Base-by-base conservation (phyloP, 495 filamentous ascomycete species). In the Daldinia caldariorum region DNA sequence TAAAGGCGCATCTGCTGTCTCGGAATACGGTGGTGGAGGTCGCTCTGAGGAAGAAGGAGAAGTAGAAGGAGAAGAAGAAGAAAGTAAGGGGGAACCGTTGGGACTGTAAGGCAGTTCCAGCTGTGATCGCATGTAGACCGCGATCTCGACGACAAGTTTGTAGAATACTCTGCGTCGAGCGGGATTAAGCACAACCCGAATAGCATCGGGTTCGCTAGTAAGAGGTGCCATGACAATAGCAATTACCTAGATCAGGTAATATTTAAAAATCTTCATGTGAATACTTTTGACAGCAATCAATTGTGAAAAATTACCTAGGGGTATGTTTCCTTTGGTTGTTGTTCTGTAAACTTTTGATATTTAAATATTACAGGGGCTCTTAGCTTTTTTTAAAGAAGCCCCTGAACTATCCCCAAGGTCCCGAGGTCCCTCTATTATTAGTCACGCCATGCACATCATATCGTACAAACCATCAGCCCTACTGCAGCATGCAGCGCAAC, bases 121-220 rank as follows among this genome's bases (percentile, higher is more conserved):
- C 47, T 83, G 80, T 2, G 78, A 79, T 37, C 80, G 80, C 81
- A 83, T 83, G 45, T 72, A 79, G 16, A 61, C 64, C 2, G 68
- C 76, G 63, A 82, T 80, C 22, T 83, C 78, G 31, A 67, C 45
- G 22, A 82, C 65, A 22, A 84, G 79, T 16, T 57, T 70, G 66
- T 82, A 81, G 18, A 82, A 77, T 3, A 75, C 79, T 61, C 76
- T 79, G 66, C 82, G 81, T 34, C 76, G 76, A 26, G 79, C 75
- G 55, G 73, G 76, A 55, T 82, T 80, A n/a, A 84, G 70, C 8
- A 80, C 77, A 7, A 82, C 67, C n/a, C 81, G 79, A 29, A 84
- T 54, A 35, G 81, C 80, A 53, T 81, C 76, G 14, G 82, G 82
- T 38, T 84, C 82, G 34, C 35, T 78, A 32, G 76, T 80, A 26